Base-by-base conservation (phyloP, 495 filamentous ascomycete species). In the Hypoxylon rickii region DNA sequence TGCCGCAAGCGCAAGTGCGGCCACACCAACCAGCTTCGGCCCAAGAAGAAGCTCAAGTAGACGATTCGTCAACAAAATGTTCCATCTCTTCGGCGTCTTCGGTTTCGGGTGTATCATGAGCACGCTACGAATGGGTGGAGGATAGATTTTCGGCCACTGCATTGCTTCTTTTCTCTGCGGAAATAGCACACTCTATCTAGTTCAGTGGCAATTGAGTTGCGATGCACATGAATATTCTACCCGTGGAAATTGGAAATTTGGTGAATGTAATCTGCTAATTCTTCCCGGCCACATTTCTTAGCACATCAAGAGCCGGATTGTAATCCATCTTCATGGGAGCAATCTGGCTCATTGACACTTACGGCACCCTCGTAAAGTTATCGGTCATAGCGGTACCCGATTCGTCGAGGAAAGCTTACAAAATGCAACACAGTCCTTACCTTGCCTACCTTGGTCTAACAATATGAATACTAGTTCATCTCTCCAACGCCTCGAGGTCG, bases 21-120 rank as follows among this genome's bases (percentile, higher is more conserved):
- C 56, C 94, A 98, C 85, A 92, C 83, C 82, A 97, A 97, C 88
- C 94, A 98, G 85, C 88, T 98, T 71, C 90, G 95, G 80, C 94
- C 94, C 74, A 98, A 98, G 93, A 98, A 98, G 92, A 98, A 98
- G 92, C 85, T 98, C 69, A 98, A 98, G 84, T 98, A 92, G 68
- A 72, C 72, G 62, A 67, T 66, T 73, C 55, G 58, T 56, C 44
- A 45, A 58, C 56, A 5, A 3, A 33, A 33, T 59, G 34, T 64
- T 64, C 68, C 69, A 56, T 68, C 68, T 64, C 59, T 71, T 64
- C 66, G 72, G 70, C 70, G 73, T 72, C 66, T 65, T 58, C 24
- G 65, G 55, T 69, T 71, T 70, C 44, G 60, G 55, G 45, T 52
- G 42, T 56, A 63, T 63, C 60, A 55, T 51, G 55, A 58, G 60